A percentile compares a stretch with the other conserved stretches of the same genome.
Conservation (phyloP, 257 asterid genomes). For the Nicotiana paniculata region DNA sequence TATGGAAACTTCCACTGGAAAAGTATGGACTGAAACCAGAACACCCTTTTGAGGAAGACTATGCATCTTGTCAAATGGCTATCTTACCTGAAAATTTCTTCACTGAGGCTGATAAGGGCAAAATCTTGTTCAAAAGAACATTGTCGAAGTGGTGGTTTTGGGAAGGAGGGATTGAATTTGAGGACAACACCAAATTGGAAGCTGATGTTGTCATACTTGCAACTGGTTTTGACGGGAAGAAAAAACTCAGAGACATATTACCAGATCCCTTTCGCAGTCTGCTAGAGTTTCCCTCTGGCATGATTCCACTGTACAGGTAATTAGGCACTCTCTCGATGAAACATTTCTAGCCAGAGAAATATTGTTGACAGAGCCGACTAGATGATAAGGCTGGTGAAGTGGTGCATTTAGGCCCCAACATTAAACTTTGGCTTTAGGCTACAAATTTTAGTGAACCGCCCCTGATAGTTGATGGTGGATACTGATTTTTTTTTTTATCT, state of each 20-base stretch:
- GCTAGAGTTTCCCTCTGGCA: conserved; percentile 61
- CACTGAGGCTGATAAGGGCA: conserved; percentile 72
- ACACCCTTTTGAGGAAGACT: conserved; percentile 90
- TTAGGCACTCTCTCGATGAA: neutral
- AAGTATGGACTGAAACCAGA: conserved; percentile 81
- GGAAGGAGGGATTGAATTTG: conserved; percentile 73
- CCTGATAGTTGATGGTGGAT: no score
- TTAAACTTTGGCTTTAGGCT: no score
- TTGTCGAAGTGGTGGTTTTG: conserved; percentile 58
- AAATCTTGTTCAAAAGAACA: conserved; percentile 50
- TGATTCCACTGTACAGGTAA: conserved; percentile 93
- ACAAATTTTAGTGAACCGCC: no score
- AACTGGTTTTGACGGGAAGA: conserved; percentile 77
- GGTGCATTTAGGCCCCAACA: no score
- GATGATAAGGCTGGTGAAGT: no score
- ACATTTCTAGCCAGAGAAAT: neutral
- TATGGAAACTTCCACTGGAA: conserved; percentile 76
- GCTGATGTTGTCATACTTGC: conserved; percentile 86
- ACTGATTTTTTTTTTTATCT: neutral
- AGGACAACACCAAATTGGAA: conserved; percentile 55
- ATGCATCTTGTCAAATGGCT: conserved; percentile 94
- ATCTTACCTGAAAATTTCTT: conserved; percentile 82
- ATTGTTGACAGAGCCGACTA: no score
- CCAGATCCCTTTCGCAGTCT: conserved; percentile 74
- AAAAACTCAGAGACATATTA: conserved; percentile 47